These are phyloP conservation scores for Colletotrichum cordylinicola DNA, from an alignment of 2,329 filamentous ascomycete genomes.

Conservation along the genomic window DNA sequence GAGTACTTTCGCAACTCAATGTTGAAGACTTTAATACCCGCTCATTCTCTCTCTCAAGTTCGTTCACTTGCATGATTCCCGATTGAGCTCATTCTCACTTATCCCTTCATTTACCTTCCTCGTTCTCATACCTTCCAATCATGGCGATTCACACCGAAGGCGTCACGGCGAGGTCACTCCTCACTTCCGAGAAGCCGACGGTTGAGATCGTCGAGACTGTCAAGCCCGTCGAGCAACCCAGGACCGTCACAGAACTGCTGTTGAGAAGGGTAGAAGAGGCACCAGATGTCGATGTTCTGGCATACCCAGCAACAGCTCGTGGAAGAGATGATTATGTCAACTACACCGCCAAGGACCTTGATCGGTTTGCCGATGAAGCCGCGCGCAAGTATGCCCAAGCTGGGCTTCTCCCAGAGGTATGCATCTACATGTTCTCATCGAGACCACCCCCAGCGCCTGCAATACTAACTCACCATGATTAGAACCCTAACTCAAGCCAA, in stretches of 20 bases:
- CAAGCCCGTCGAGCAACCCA: constrained; percentile 2
- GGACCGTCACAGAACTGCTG: constrained; percentile 2
- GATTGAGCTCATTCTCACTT: neutral
- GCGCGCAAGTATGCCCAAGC: constrained; percentile 16
- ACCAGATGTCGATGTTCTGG: constrained; percentile 23
- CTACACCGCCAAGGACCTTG: constrained; percentile 28
- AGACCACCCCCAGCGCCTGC: neutral
- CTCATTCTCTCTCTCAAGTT: neutral
- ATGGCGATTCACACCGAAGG: constrained; percentile 13
- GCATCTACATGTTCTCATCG: neutral
- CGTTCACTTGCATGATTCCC: neutral
- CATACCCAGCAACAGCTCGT: constrained; percentile 25
- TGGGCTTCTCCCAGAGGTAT: constrained; percentile 18
- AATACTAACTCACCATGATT: neutral
- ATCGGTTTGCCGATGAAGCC: constrained; percentile 27
- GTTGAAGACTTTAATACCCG: neutral
- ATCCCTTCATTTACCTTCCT: neutral
- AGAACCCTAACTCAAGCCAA: constrained; percentile 23
- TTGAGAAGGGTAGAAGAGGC: neutral
- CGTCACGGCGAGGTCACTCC: neutral
- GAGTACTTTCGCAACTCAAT: neutral
- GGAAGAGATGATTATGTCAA: constrained; percentile 27
- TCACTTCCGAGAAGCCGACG: constrained; percentile 4
- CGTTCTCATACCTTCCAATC: neutral
- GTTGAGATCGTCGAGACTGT: constrained; percentile 6